These are phyloP conservation scores for Aspergillus arachidicola DNA, from an alignment of 2,329 filamentous ascomycete species.

Conservation along the genomic window DNA sequence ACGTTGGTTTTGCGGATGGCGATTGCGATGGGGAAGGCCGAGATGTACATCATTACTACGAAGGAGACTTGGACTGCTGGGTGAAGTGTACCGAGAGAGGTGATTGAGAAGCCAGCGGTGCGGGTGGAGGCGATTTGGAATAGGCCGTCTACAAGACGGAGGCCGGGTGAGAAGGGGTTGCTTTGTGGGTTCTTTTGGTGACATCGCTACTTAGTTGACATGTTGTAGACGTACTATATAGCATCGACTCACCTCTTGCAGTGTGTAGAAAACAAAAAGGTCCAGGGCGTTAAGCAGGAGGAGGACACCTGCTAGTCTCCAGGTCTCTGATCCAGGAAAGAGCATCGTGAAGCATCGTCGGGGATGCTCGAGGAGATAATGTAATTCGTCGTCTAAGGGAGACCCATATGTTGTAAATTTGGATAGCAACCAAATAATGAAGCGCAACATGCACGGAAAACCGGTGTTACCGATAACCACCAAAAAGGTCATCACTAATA, in stretches of 20 bases:
- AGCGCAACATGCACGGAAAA: slow-evolving; percentile 88
- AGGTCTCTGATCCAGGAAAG: slow-evolving; percentile 83
- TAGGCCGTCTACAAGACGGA: slow-evolving; percentile 77
- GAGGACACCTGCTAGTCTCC: slow-evolving; percentile 88
- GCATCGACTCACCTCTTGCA: slow-evolving; percentile 71
- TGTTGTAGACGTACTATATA: not conserved
- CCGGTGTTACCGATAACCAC: slow-evolving; percentile 92
- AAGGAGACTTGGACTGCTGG: slow-evolving; percentile 94
- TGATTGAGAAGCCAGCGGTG: slow-evolving; percentile 84
- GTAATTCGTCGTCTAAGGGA: slow-evolving; percentile 79
- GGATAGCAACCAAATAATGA: slow-evolving; percentile 83
- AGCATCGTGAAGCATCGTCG: slow-evolving; percentile 91
- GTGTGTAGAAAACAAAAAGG: slow-evolving; percentile 76
- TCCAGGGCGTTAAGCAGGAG: slow-evolving; percentile 79
- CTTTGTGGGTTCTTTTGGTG: not conserved
- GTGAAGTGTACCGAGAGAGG: slow-evolving; percentile 75
- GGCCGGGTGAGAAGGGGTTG: slow-evolving; percentile 25
- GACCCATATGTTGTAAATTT: slow-evolving; percentile 64
- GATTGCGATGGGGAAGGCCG: slow-evolving; percentile 93
- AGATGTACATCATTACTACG: slow-evolving; percentile 99
- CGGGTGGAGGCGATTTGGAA: slow-evolving; percentile 88
- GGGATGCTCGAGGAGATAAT: slow-evolving; percentile 87
- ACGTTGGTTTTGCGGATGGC: slow-evolving; percentile 91
- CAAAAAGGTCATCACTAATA: slow-evolving; percentile 78
- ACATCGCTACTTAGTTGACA: not conserved